Conservation (phyloP, 108 stramenopile genomes). For the Hondaea fermentalgiana region DNA sequence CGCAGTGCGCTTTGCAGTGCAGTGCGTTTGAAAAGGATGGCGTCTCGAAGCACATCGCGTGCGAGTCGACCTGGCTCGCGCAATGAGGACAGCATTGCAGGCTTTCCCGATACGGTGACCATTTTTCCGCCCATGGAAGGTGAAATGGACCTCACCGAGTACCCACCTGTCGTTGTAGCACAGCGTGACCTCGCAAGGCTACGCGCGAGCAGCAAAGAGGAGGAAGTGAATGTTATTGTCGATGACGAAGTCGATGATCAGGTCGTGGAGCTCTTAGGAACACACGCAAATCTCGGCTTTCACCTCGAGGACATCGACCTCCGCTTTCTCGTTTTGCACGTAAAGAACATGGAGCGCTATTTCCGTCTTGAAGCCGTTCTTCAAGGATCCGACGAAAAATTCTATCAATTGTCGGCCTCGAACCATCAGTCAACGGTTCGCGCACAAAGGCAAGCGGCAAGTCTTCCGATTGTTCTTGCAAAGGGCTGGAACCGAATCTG, state of each 20-base stretch:
- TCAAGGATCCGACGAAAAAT: neutral
- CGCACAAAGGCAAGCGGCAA: neutral
- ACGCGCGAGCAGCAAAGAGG: neutral
- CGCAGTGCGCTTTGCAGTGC: too few relatives aligned
- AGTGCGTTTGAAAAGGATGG: too few relatives aligned
- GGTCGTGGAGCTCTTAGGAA: neutral
- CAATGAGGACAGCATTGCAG: neutral
- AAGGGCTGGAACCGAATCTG: neutral
- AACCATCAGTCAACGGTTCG: neutral
- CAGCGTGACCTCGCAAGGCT: neutral
- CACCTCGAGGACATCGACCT: neutral
- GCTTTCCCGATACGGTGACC: neutral
- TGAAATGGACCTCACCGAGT: neutral
- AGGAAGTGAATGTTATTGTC: neutral
- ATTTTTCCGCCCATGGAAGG: slow-evolving; percentile 15
- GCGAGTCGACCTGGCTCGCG: too few relatives aligned
- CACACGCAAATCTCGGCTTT: slow-evolving; percentile 3
- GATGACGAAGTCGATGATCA: slow-evolving; percentile 9
- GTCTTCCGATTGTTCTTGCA: neutral
- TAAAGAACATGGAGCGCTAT: neutral
- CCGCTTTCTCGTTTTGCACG: neutral
- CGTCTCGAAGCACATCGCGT: too few relatives aligned
- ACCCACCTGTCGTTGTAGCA: neutral
- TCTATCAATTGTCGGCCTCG: neutral
- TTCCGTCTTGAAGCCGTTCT: neutral